Conservation (phyloP, 139 green algal species). For the Coelastrella sp. region DNA sequence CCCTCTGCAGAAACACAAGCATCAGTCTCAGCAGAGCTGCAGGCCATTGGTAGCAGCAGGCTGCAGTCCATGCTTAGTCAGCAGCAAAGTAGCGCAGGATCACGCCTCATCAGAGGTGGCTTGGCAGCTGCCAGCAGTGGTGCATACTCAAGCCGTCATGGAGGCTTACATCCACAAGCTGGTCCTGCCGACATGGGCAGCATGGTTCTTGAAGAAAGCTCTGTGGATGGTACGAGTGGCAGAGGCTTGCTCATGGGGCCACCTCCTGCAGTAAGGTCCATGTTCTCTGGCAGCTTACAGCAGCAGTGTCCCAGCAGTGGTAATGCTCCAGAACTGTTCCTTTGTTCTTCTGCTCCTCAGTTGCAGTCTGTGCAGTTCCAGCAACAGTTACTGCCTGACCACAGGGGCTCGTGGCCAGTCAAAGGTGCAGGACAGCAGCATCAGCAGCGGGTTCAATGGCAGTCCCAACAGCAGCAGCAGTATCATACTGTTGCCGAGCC, state of each 20-base stretch:
- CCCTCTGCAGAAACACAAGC: too few relatives aligned
- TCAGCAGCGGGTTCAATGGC: slow-evolving; percentile 12
- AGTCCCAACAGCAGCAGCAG: slow-evolving; percentile 33
- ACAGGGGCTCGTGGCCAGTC: not conserved
- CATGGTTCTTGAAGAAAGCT: too few relatives aligned
- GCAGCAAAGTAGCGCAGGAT: not conserved
- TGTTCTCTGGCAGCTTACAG: too few relatives aligned
- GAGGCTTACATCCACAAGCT: too few relatives aligned
- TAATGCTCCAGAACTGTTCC: too few relatives aligned
- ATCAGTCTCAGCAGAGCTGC: not conserved
- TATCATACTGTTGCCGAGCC: not conserved
- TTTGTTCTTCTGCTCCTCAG: not conserved
- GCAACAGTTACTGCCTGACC: not conserved
- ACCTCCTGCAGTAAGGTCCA: too few relatives aligned
- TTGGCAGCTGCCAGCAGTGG: too few relatives aligned
- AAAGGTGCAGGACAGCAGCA: not conserved
- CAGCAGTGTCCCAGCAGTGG: not conserved
- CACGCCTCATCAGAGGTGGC: too few relatives aligned
- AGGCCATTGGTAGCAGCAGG: not conserved
- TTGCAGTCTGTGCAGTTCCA: not conserved
- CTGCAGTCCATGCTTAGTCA: not conserved
- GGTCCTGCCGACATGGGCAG: too few relatives aligned
- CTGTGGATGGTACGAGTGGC: too few relatives aligned
- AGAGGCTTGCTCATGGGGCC: too few relatives aligned
- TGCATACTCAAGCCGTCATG: too few relatives aligned